These are phyloP conservation scores for Pestalotiopsis sp. DNA, from an alignment of 2,329 filamentous ascomycete genomes.

Conservation along the genomic window DNA sequence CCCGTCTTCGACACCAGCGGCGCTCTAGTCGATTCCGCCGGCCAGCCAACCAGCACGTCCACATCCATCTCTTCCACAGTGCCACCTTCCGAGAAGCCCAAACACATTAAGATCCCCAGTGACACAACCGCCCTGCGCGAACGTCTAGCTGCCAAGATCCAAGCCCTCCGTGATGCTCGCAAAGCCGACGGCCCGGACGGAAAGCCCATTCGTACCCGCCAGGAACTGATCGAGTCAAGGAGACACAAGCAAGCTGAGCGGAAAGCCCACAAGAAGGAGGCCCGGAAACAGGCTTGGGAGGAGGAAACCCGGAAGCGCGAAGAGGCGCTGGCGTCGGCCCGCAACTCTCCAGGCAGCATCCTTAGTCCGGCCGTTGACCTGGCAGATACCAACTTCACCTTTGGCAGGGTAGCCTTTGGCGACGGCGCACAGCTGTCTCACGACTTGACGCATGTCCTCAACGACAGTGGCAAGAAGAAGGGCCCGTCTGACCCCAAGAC, in stretches of 20 bases:
- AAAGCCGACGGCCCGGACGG: slow-evolving; percentile 87
- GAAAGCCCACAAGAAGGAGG: slow-evolving; percentile 86
- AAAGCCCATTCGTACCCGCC: slow-evolving; percentile 79
- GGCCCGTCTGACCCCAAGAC: slow-evolving; percentile 84
- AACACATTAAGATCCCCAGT: slow-evolving; percentile 67
- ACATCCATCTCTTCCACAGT: slow-evolving; percentile 73
- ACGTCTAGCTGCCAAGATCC: slow-evolving; percentile 80
- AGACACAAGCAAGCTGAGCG: slow-evolving; percentile 85
- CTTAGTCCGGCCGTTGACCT: slow-evolving; percentile 58
- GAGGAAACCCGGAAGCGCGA: slow-evolving; percentile 74
- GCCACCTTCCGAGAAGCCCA: slow-evolving; percentile 62
- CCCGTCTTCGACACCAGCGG: slow-evolving; percentile 61
- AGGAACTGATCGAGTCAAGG: slow-evolving; percentile 89
- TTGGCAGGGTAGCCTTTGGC: slow-evolving; percentile 87
- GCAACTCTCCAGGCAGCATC: slow-evolving; percentile 60
- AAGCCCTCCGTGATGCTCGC: slow-evolving; percentile 79
- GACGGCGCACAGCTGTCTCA: slow-evolving; percentile 83
- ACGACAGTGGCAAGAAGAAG: slow-evolving; percentile 69
- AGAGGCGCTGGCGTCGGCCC: slow-evolving; percentile 60
- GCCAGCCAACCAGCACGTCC: slow-evolving; percentile 56
- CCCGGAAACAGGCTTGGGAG: slow-evolving; percentile 74
- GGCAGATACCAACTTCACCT: slow-evolving; percentile 75
- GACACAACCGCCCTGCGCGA: slow-evolving; percentile 77
- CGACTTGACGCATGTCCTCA: slow-evolving; percentile 63
- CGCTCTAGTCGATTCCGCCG: slow-evolving; percentile 41